Conservation (phyloP, 306 rosid genomes). For the Vicia faba region DNA sequence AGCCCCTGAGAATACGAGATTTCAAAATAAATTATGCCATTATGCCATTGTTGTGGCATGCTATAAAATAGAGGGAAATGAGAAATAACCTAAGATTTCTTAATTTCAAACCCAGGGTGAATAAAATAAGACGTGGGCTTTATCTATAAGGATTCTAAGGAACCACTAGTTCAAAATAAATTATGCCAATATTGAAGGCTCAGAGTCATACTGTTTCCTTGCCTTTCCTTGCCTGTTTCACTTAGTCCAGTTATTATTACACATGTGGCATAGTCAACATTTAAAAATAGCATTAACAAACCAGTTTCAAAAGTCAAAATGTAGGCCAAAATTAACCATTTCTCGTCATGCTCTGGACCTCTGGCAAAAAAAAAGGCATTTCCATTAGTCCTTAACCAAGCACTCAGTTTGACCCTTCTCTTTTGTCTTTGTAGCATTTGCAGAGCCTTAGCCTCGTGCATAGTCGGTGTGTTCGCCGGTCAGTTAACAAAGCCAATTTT, state of each 20-base stretch:
- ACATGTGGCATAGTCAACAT: background rate
- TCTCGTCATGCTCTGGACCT: background rate
- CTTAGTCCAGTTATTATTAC: background rate
- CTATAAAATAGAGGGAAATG: background rate
- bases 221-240: background rate
- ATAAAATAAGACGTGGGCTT: slow-evolving; percentile 10
- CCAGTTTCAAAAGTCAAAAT: background rate
- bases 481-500: slow-evolving; percentile 2
- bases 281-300: slow-evolving; percentile 2
- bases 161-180: background rate
- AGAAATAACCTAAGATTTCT: slow-evolving; percentile 10
- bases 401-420: background rate
- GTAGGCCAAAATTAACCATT: slow-evolving; percentile 12
- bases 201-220: background rate
- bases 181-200: background rate
- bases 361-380: background rate
- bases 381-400: background rate
- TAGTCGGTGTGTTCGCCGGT: background rate
- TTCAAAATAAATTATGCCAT: slow-evolving; percentile 25
- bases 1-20: background rate
- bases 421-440: background rate
- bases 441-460: slow-evolving; percentile 11
- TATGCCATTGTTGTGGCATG: slow-evolving; percentile 11
- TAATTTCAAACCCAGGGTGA: background rate
- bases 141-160: slow-evolving; percentile 14